A percentile compares a stretch with the other conserved stretches of the same genome.
phyloP scores from a whole-genome alignment of 1,284 basidiomycete species.

The Coniferiporia sulphurascens region DNA sequence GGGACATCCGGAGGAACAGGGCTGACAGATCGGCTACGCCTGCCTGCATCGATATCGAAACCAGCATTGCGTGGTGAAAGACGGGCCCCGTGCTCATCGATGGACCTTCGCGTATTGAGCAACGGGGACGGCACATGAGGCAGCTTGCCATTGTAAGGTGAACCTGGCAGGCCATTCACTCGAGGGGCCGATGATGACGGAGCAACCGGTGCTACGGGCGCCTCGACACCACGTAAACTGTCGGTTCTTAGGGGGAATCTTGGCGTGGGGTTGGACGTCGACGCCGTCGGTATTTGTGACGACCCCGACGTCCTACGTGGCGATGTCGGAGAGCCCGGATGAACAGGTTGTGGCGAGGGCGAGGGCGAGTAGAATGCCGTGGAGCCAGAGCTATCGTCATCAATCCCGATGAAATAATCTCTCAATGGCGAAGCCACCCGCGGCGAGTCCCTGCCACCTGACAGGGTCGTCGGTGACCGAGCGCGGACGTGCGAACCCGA shows the following conservation, averaged over 20 bases:
- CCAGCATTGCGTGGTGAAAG: constrained; percentile 12
- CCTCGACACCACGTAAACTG: constrained; percentile 8
- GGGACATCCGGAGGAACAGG: constrained; percentile 48
- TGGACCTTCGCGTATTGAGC: constrained; percentile 12
- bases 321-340: background rate
- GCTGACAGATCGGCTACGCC: constrained; percentile 17
- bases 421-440: constrained; percentile 15
- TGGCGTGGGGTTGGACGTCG: background rate
- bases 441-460: constrained; percentile 15
- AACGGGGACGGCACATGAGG: background rate
- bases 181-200: background rate
- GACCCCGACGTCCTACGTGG: constrained; percentile 1
- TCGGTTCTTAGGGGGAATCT: constrained; percentile 12
- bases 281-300: background rate
- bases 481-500: constrained; percentile 4
- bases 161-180: constrained; percentile 7
- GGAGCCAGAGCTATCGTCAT: constrained; percentile 13
- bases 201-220: background rate
- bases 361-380: constrained; percentile 15
- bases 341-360: constrained; percentile 7
- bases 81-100: constrained; percentile 14
- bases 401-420: constrained; percentile 11
- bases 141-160: constrained; percentile 13
- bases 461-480: background rate
- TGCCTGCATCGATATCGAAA: constrained; percentile 5